Percentiles rank a stretch among this genome's conserved stretches.
Evolutionary conservation across 495 filamentous ascomycete species (phyloP).

Genomic region (Aspergillus egyptiacus): DNA sequence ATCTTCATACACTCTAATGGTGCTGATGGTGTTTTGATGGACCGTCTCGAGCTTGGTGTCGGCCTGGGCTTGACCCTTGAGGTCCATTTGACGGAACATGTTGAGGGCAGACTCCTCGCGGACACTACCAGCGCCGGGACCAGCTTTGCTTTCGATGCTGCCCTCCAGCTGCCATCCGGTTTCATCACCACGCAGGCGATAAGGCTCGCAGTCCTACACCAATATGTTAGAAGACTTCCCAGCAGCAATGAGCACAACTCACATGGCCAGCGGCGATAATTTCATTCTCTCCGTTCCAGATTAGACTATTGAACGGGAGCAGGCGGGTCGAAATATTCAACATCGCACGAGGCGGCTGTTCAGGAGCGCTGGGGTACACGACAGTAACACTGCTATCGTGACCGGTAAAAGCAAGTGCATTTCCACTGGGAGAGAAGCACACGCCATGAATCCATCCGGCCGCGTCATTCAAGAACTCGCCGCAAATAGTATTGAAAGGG

Average conservation of each 20-base stretch:
- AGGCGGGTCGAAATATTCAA: constrained; percentile 84
- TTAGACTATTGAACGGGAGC: constrained; percentile 81
- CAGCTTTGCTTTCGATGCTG: constrained; percentile 62
- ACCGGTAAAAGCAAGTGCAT: constrained; percentile 83
- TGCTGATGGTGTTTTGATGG: constrained; percentile 95
- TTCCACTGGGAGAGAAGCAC: constrained; percentile 83
- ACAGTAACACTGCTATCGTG: constrained; percentile 96
- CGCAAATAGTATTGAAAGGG: constrained; percentile 96
- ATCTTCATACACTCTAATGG: constrained; percentile 67
- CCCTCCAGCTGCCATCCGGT: constrained; percentile 82
- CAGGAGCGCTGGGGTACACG: constrained; percentile 88
- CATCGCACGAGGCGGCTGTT: constrained; percentile 83
- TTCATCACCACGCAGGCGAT: constrained; percentile 76
- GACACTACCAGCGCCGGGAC: constrained; percentile 48
- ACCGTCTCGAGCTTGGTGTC: constrained; percentile 92
- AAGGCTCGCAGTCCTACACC: constrained; percentile 79
- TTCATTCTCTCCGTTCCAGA: constrained; percentile 89
- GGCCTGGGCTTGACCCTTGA: constrained; percentile 82
- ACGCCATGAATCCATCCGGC: constrained; percentile 94
- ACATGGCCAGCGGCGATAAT: constrained; percentile 92
- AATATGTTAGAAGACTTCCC: neutral
- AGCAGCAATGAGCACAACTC: constrained; percentile 19
- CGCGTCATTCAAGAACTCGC: constrained; percentile 89
- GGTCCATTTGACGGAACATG: constrained; percentile 98
- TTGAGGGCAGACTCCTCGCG: constrained; percentile 86